These are phyloP conservation scores for Beta macrorhiza DNA, from an alignment of 179 eudicot species.

Conservation along the genomic window DNA sequence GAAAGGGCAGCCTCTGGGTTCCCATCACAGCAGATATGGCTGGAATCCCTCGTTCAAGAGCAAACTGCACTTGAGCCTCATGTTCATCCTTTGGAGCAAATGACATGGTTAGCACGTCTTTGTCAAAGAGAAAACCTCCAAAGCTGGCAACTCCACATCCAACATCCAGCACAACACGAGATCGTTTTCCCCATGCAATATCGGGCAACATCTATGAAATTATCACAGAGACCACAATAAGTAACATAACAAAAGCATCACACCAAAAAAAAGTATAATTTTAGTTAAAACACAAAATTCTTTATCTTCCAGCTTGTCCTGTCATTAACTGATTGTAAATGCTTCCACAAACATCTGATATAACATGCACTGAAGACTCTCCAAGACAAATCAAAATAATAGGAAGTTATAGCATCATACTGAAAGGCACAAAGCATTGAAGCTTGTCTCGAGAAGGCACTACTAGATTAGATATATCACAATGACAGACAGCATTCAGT, in stretches of 20 bases:
- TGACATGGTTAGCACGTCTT: conserved; percentile 51
- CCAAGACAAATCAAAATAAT: not conserved
- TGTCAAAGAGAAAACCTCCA: conserved; percentile 52
- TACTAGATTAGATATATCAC: not conserved
- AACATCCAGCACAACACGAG: conserved; percentile 52
- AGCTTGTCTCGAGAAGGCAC: not conserved
- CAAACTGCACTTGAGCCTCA: conserved; percentile 51
- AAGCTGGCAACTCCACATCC: conserved; percentile 59
- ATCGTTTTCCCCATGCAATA: conserved; percentile 45
- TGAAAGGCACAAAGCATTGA: not conserved
- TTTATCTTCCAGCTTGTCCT: not conserved
- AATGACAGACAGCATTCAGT: not conserved
- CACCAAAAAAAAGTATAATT: not conserved
- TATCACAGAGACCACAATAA: conserved; percentile 7
- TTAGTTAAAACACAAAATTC: not conserved
- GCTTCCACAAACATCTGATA: not conserved
- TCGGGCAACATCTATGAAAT: conserved; percentile 33
- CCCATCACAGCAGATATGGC: conserved; percentile 54
- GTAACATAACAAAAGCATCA: conserved; percentile 11
- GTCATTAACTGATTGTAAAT: not conserved
- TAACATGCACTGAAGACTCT: not conserved
- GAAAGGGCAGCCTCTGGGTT: conserved; percentile 44
- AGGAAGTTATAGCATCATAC: not conserved
- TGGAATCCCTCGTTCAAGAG: conserved; percentile 53
- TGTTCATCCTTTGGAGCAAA: conserved; percentile 52